Base-by-base conservation (phyloP, 257 asterid genomes). In the Catharanthus roseus region DNA sequence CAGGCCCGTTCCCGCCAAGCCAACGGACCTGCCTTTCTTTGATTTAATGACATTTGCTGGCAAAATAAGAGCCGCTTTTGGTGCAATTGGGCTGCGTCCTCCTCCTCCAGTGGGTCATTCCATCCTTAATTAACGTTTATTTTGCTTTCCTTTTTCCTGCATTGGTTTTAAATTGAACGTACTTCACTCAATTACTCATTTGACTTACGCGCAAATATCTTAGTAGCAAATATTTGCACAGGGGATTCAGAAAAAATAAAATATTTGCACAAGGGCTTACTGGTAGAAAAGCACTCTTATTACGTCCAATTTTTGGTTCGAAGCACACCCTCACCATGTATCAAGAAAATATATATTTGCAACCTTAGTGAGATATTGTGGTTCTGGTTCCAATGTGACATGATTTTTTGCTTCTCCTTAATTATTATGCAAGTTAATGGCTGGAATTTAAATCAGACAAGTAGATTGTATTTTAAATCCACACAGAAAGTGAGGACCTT, bases 61-160 rank as follows among this genome's bases (percentile, higher is more conserved):
- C 0, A 93, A 93, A 76, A 76, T 93, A 70, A 89, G 97, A 82
- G 99, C 99, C 79, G 99, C 89, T 76, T 86, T 93, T 81, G 97
- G 99, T 72, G 99, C 99, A 31, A 24, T 89, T 55, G 99, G 99
- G 60, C 85, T 91, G 57, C 95, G 99, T 23, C 92, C 96, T 50
- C 75, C 97, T 50, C 90, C 97, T 70, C 96, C 97, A 82, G 97
- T 93, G 86, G 80, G 96, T 86, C 67, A 33, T 62, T 72, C 50
- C 63, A 62, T 80, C 39, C 24, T 72, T 57, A 49, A 16, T 18
- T 61, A 29, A 36, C 16, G 4, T 18, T 60, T 10, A 24, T 29
- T 34, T 63, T 42, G n/a, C 18, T 33, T 26, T 44, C n/a, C 49
- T 50, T 50, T n/a, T 24, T 53, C 64, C 62, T 58, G 24, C 42